Evolutionary conservation across 2,329 filamentous ascomycete genomes (phyloP).

Genomic region (Trichoderma sp.): DNA sequence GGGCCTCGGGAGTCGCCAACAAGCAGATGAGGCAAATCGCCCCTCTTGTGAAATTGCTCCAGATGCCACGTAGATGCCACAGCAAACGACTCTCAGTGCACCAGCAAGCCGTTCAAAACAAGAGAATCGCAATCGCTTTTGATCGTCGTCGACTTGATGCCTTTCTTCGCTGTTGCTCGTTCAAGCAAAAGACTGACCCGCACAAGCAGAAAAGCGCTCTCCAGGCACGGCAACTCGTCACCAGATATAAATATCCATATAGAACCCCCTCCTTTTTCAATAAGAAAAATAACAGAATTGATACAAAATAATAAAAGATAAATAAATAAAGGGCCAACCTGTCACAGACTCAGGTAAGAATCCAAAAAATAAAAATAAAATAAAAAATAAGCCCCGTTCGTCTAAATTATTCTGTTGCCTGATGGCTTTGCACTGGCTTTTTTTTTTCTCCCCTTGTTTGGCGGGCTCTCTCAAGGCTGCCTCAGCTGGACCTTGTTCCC

Average conservation of each 20-base stretch:
- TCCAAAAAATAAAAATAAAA: background rate
- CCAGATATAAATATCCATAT: background rate
- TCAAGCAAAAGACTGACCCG: background rate
- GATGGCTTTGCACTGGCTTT: background rate
- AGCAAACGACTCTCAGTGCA: background rate
- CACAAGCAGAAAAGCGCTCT: background rate
- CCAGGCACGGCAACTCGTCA: background rate
- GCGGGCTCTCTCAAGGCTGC: background rate
- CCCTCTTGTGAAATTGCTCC: background rate
- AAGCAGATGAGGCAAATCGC: background rate
- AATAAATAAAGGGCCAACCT: background rate
- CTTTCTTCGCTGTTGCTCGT: background rate
- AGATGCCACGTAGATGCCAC: background rate
- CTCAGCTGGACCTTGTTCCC: background rate
- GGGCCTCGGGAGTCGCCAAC: background rate
- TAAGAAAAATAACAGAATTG: background rate
- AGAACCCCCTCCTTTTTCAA: background rate
- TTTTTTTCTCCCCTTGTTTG: background rate
- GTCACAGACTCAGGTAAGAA: background rate
- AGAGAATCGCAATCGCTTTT: background rate
- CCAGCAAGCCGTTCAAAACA: background rate
- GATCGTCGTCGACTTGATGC: background rate
- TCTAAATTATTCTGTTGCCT: conserved; percentile 15
- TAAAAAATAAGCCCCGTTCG: background rate
- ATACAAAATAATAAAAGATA: background rate